Evolutionary conservation across 176 grass and related monocot genomes (phyloP), one percentile per base, ranked within the genome.

Genomic region (Aegilops longissima): DNA sequence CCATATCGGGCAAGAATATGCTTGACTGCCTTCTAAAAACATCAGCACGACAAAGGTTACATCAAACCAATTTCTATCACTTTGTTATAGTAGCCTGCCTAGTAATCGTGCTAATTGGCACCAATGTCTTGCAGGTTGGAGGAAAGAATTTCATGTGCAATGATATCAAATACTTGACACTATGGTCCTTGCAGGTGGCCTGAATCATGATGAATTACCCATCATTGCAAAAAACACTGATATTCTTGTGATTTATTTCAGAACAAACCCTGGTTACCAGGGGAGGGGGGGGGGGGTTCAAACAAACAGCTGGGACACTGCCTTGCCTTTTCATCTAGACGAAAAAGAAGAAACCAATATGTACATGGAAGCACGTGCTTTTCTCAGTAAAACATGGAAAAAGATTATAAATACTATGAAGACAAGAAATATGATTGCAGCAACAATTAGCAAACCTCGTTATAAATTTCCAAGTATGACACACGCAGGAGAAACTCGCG

Each of bases 401-500:
- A 58, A n/a, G 31, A 85, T 7, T 80, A 85, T 1, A 79, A 76
- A 18, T 30, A 54, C 39, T 83, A 90, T 65, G 62, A 71, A 61
- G 24, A 65, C 20, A 16, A 62, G 62, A 84, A 84, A 77, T 47
- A 84, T 33, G 31, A 83, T 54, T 58, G 39, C 4, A 59, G 33
- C 14, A 14, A 87, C 16, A 54, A 54, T 54, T 18, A 54, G 6
- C 88, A 89, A 85, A 97, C 95, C 97, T 99, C 97, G 66, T 99
- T 99, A 85, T 99, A 99, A 92, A 99, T 99, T 93, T 99, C 97
- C 92, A 99, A 80, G 87, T 99, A 99, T 79, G 97, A 99, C 47
- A 99, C 97, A 3, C 97, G 94, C 65, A 99, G 89, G 61, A 99
- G 97, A 95, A 99, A 99, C 77, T 99, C 97, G 18, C 87, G 92